These are phyloP conservation scores for Cryphonectria carpinicola DNA, from an alignment of 2,329 filamentous ascomycete species.

Conservation along the genomic window DNA sequence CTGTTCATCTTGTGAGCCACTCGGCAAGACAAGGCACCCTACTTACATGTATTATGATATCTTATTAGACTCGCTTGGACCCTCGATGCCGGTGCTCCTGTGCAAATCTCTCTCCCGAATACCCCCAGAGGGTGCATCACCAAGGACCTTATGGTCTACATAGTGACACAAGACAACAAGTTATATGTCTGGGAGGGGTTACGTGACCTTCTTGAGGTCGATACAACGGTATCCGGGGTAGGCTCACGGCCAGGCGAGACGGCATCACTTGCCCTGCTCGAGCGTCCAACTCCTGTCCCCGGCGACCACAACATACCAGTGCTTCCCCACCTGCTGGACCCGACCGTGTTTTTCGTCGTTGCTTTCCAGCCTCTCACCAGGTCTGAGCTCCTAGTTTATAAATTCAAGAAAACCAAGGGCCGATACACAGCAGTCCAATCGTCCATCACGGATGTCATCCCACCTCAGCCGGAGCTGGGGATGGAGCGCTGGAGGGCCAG, in stretches of 20 bases:
- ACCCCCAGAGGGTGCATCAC: not conserved
- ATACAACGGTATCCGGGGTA: not conserved
- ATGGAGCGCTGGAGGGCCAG: too few relatives aligned
- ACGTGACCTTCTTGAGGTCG: constrained; percentile 2
- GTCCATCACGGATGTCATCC: not conserved
- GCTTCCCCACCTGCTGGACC: constrained; percentile 12
- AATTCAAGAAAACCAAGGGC: not conserved
- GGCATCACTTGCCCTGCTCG: not conserved
- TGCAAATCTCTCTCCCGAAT: constrained; percentile 3
- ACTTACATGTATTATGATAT: not conserved
- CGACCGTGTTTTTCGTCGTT: constrained; percentile 9
- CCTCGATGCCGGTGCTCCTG: not conserved
- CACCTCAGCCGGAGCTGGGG: too few relatives aligned
- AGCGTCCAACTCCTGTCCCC: too few relatives aligned
- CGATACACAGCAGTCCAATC: not conserved
- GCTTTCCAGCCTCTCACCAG: not conserved
- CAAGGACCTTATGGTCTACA: not conserved
- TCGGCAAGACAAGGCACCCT: not conserved
- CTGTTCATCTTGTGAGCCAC: not conserved
- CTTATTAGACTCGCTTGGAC: not conserved
- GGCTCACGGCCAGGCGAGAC: not conserved
- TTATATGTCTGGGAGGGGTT: constrained; percentile 16
- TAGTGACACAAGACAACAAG: not conserved
- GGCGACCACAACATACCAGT: not conserved
- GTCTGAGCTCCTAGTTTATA: not conserved